Evolutionary conservation across 768 basidiomycete species (phyloP), one percentile per base, ranked within the genome.

Genomic region (Multifurca ochricompacta): DNA sequence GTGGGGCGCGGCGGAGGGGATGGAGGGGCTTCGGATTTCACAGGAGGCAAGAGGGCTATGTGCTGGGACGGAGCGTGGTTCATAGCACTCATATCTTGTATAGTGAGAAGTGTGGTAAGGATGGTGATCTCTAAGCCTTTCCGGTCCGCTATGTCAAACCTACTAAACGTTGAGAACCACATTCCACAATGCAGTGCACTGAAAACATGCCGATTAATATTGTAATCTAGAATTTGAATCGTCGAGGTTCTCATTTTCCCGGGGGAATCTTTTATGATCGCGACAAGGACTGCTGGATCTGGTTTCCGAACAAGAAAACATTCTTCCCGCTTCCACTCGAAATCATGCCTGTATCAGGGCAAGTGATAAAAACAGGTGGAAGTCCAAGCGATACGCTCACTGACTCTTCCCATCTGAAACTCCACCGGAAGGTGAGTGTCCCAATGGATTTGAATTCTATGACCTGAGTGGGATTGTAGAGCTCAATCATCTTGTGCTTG

Each of bases 81-180:
- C 14, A 66, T 64, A 47, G 88, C 82, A 57, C 82, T 83, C 27
- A 72, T 63, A 63, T 92, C 90, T 55, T 82, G 79, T 66, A 92
- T 88, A 1, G 87, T 87, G 59, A 91, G 69, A 2, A 92, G 73
- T 2, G 86, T 79, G 0, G 82, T 84, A 44, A 92, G 71, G 34
- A 91, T 78, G 47, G 87, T 79, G 35, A 92, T 87, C 66, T 92
- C 90, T 1, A 92, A 75, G 4, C 90, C 88, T 66, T 92, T 92
- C 30, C 87, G 77, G 62, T 92, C 90, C 14, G 85, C 74, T 46
- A 92, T 83, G 59, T 91, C 90, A 62, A 92, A 92, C 36, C 87
- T 90, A 50, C 45, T 14, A 6, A 21, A 32, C 19, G 28, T 27
- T 34, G 25, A 55, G 23, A 37, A 21, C 18, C 21, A 46, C 18